These are phyloP conservation scores for Yamadazyma sp. DNA, from an alignment of 1,139 yeast genomes.

Conservation along the genomic window DNA sequence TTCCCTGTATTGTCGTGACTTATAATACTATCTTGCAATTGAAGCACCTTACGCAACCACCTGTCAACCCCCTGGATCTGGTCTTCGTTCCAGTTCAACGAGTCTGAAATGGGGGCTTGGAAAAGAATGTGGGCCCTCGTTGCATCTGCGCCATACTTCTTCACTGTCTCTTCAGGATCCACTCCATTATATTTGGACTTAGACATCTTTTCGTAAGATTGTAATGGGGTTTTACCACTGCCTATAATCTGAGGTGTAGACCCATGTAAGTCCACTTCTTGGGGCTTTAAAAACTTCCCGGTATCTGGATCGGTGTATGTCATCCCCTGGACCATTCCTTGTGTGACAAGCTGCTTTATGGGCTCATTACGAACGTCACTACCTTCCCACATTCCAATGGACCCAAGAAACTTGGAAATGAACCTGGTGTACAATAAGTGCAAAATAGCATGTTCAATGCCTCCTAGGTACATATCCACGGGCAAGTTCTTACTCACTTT, in stretches of 20 bases:
- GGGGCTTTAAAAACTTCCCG: slow-evolving; percentile 75
- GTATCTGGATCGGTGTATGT: slow-evolving; percentile 72
- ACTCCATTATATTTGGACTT: slow-evolving; percentile 94
- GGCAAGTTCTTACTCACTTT: slow-evolving; percentile 67
- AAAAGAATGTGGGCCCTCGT: slow-evolving; percentile 92
- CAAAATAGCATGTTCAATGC: slow-evolving; percentile 93
- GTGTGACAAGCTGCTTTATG: slow-evolving; percentile 75
- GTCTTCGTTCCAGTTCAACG: slow-evolving; percentile 84
- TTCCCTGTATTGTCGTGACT: slow-evolving; percentile 3
- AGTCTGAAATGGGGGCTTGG: slow-evolving; percentile 85
- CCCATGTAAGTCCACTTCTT: slow-evolving; percentile 52
- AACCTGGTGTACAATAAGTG: slow-evolving; percentile 86
- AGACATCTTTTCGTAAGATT: slow-evolving; percentile 89
- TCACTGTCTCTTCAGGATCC: slow-evolving; percentile 78
- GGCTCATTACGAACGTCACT: slow-evolving; percentile 65
- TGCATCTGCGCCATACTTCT: slow-evolving; percentile 89
- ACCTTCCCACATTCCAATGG: slow-evolving; percentile 55
- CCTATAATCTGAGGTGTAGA: slow-evolving; percentile 44
- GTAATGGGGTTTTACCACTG: slow-evolving; percentile 51
- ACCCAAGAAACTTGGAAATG: slow-evolving; percentile 72
- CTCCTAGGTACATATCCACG: slow-evolving; percentile 89
- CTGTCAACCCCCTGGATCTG: slow-evolving; percentile 86
- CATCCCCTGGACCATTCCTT: slow-evolving; percentile 97
- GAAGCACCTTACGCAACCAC: slow-evolving; percentile 70
- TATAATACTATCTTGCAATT: slow-evolving; percentile 29